Conservation (phyloP, 1,284 basidiomycete genomes). For the Ustilago curta region DNA sequence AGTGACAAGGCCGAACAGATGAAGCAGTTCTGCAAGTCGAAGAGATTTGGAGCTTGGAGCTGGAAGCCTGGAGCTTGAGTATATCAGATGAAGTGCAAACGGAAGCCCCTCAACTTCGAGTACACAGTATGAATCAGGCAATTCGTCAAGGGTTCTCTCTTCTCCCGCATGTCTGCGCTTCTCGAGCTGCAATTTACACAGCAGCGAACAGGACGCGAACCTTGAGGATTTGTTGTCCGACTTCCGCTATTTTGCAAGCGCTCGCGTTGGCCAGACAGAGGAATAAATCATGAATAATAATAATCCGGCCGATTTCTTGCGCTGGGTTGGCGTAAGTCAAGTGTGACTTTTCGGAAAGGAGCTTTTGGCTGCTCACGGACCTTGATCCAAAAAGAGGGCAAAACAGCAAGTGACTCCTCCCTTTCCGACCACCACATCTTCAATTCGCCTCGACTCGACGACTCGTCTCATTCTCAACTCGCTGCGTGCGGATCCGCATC, state of each 20-base stretch:
- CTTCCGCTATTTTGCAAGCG: constrained; percentile 1
- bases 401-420: neutral
- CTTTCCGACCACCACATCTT: neutral
- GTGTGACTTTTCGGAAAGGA: neutral
- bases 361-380: neutral
- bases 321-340: neutral
- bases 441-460: neutral
- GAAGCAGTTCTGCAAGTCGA: neutral
- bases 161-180: constrained; percentile 1
- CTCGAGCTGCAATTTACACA: neutral
- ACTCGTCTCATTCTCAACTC: neutral
- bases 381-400: neutral
- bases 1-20: neutral
- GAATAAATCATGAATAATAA: too few relatives aligned
- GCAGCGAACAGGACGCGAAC: constrained; percentile 6
- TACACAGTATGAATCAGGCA: neutral
- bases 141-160: constrained; percentile 9
- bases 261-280: neutral
- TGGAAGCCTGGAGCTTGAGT: neutral
- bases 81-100: neutral
- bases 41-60: neutral
- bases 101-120: too few relatives aligned
- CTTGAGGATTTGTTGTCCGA: neutral
- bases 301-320: constrained; percentile 5
- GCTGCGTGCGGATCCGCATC: neutral